Evolutionary conservation across 75 land plant genomes (phyloP), one percentile per base, ranked within the genome.

Genomic region (Ceratopteris richardii): DNA sequence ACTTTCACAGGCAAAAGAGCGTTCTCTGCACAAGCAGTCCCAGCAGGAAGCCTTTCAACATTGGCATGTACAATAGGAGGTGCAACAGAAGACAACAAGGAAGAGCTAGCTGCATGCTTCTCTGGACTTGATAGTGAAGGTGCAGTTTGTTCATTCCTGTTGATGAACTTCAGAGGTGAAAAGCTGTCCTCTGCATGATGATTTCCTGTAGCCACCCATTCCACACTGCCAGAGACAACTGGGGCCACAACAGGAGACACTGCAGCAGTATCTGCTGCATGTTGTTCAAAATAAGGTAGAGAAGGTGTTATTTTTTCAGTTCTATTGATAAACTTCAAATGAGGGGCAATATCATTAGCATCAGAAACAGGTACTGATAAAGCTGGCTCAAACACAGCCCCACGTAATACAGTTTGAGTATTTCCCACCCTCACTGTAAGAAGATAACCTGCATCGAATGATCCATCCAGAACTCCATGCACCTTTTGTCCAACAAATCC

Each of bases 371-470:
- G 84, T 21, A 73, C 67, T 13, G 78, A 72, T 26, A 60, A 10
- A 0, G 76, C 66, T 0, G 95, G 91, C 29, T 66, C 72, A 71
- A 89, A 89, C 0, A 89, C 87, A 19, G 80, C 67, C 42, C 95
- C 95, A 9, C 83, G 70, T 53, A 86, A 26, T 1, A 74, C 41
- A 18, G 72, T 82, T 50, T 77, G 79, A 0, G 69, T 66, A 25
- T 71, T 56, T 19, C 82, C 84, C 11, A 82, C 87, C 46, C 76
- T 72, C 1, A 86, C 84, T 25, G 72, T 77, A 0, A 89, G 61
- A 54, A 89, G 48, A 56, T 86, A 89, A 25, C 95, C 95, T 54
- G 95, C 85, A 76, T 89, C 95, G 68, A 89, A 89, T 39, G 75
- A 64, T 20, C 91, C 87, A 48, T 89, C 91, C 48, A 86, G 24